Evolutionary conservation across 2,329 filamentous ascomycete genomes (phyloP), one percentile per base, ranked within the genome.

Genomic region (Celoporthe dispersa): DNA sequence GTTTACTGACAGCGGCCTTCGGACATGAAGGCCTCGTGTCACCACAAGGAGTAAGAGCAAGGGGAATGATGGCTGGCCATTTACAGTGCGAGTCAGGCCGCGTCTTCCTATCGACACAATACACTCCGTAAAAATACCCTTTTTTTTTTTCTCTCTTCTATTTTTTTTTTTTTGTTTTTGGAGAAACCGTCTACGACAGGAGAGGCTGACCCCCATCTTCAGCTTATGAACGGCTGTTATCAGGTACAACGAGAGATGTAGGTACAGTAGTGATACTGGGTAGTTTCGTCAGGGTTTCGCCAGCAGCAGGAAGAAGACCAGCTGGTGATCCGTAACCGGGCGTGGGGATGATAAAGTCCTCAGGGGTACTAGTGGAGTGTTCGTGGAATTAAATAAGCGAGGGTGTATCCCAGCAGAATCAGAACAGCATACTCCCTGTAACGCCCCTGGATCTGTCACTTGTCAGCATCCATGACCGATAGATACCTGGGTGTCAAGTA

Each of bases 241-340:
- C 35, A 25, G 59, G 57, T 25, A 33, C 62, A 35, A 11, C 8
- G 16, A 63, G 2, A 3, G 4, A 22, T 2, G 2, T 14, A 33
- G 28, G 62, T 41, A 51, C n/a, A 22, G n/a, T 28, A 59, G 28
- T 61, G 39, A 51, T 51, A 64, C 63, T 71, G 64, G 53, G 55
- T 44, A 64, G 67, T 70, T 70, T 70, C 70, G 70, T 67, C 69
- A 67, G 53, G 68, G 70, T 71, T 71, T 71, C 70, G 67, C 59
- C 61, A 61, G 61, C 53, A 62, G 59, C 19, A 61, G 12, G 16
- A 35, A 64, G 44, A 31, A 67, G 41, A 64, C 62, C 53, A 59
- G 66, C 62, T 57, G 41, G 64, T 51, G 63, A 64, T 69, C 67
- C 64, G 67, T 64, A 69, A 65, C 67, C 37, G 59, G 44, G 57